Percentiles rank a stretch among this genome's conserved stretches.
Conservation (phyloP, 2,329 filamentous ascomycete species). For the Pestalotiopsis sp. region DNA sequence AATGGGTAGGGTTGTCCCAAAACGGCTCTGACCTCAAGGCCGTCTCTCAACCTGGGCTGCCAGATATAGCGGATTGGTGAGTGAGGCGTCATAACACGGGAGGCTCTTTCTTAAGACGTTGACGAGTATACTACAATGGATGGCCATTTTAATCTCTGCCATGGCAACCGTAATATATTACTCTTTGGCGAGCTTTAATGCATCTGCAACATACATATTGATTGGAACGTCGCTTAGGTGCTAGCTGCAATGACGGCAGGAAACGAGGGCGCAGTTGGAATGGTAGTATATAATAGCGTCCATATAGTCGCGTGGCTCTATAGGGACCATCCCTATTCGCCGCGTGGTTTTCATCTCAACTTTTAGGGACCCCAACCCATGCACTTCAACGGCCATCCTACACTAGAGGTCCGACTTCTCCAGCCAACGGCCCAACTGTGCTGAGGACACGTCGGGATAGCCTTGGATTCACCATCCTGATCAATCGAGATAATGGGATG, state of each 20-base stretch:
- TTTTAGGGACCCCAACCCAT: constrained; percentile 4
- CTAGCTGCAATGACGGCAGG: constrained; percentile 7
- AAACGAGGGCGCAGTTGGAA: not conserved
- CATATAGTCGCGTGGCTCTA: constrained; percentile 8
- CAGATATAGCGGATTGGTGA: not conserved
- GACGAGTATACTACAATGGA: not conserved
- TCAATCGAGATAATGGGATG: not conserved
- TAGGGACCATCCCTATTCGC: constrained; percentile 11
- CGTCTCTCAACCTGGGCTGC: not conserved
- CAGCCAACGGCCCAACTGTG: not conserved
- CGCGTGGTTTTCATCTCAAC: constrained; percentile 4
- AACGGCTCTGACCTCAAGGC: not conserved
- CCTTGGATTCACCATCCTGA: not conserved
- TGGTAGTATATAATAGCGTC: constrained; percentile 9
- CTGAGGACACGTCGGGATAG: not conserved
- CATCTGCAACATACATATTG: not conserved
- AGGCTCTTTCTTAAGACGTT: too few species aligned
- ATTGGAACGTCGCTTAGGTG: constrained; percentile 9
- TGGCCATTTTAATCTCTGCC: not conserved
- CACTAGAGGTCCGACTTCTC: not conserved
- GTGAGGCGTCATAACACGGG: not conserved
- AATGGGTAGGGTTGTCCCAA: not conserved
- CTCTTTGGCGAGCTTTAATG: not conserved
- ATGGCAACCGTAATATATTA: not conserved
- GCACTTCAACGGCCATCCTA: not conserved